These are phyloP conservation scores for Chrysoporthe puriensis DNA, from an alignment of 2,329 filamentous ascomycete genomes.

Conservation along the genomic window DNA sequence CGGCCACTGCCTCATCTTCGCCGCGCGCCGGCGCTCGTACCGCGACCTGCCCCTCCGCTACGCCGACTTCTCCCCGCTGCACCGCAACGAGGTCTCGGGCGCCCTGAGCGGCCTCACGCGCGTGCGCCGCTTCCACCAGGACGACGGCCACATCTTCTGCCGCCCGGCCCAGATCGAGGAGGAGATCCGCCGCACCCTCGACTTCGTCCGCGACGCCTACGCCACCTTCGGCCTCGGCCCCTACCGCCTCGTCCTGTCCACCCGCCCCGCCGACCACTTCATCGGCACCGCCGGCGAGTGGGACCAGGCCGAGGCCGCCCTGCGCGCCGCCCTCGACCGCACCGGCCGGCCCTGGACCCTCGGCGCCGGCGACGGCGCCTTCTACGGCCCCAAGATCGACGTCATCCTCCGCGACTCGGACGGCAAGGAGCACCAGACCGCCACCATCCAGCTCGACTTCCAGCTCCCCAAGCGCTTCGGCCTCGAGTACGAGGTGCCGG, in stretches of 20 bases:
- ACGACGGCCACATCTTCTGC: conserved; percentile 91
- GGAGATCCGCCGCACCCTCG: conserved; percentile 74
- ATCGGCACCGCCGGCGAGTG: conserved; percentile 75
- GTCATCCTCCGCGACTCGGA: conserved; percentile 79
- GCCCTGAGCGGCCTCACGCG: conserved; percentile 81
- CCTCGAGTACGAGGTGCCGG: conserved; percentile 73
- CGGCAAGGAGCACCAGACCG: conserved; percentile 86
- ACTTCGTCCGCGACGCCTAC: conserved; percentile 76
- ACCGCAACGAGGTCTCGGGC: conserved; percentile 83
- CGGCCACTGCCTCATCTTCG: conserved; percentile 84
- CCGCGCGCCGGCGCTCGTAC: conserved; percentile 72
- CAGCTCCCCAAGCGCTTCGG: conserved; percentile 83
- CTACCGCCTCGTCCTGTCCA: conserved; percentile 79
- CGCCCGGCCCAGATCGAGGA: conserved; percentile 73
- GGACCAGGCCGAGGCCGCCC: conserved; percentile 67
- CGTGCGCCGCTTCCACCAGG: conserved; percentile 85
- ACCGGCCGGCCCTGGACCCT: conserved; percentile 72
- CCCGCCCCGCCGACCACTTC: conserved; percentile 73
- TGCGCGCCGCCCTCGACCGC: conserved; percentile 64
- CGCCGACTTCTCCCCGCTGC: conserved; percentile 86
- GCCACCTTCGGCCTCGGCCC: conserved; percentile 69
- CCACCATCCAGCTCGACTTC: conserved; percentile 88
- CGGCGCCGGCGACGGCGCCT: conserved; percentile 83
- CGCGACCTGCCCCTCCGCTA: conserved; percentile 81
- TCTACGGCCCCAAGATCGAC: conserved; percentile 92